Conservation (phyloP, 176 grass and related monocot species). For the Zizania latifolia region DNA sequence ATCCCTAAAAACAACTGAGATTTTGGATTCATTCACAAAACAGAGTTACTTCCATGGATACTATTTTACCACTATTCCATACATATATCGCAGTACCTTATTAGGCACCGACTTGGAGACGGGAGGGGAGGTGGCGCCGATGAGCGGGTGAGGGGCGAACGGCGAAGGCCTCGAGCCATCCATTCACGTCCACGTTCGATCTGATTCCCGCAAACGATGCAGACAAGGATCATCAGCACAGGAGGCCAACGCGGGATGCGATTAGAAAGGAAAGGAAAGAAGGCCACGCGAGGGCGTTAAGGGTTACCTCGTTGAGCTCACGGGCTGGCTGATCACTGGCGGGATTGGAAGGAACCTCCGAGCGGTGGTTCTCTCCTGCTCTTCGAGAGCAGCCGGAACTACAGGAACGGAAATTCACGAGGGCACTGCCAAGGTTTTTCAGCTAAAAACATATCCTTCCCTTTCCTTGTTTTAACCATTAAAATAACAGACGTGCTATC, state of each 20-base stretch:
- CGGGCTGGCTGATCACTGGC: no score
- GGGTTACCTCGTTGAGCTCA: conserved; percentile 65
- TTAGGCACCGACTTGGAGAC: conserved; percentile 49
- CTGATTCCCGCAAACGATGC: no score
- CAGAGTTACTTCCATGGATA: neutral
- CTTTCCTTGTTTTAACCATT: no score
- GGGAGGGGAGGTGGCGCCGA: conserved; percentile 58
- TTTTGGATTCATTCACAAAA: neutral
- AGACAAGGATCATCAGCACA: neutral
- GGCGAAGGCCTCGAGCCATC: conserved; percentile 92
- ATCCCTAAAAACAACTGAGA: conserved; percentile 1
- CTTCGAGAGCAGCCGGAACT: no score
- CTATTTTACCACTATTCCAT: neutral
- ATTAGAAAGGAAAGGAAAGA: neutral
- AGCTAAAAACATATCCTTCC: no score
- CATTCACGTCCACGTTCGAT: conserved; percentile 74
- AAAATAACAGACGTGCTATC: no score
- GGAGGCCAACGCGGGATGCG: neutral
- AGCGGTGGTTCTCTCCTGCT: no score
- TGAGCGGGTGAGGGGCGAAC: conserved; percentile 77
- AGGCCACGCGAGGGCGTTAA: no score
- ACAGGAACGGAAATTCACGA: no score
- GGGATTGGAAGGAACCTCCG: no score
- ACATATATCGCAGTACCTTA: neutral
- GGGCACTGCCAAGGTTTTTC: no score